A percentile compares a stretch with the other conserved stretches of the same genome.
Conservation (phyloP, 2,329 filamentous ascomycete genomes). For the Sclerotinia borealis region DNA sequence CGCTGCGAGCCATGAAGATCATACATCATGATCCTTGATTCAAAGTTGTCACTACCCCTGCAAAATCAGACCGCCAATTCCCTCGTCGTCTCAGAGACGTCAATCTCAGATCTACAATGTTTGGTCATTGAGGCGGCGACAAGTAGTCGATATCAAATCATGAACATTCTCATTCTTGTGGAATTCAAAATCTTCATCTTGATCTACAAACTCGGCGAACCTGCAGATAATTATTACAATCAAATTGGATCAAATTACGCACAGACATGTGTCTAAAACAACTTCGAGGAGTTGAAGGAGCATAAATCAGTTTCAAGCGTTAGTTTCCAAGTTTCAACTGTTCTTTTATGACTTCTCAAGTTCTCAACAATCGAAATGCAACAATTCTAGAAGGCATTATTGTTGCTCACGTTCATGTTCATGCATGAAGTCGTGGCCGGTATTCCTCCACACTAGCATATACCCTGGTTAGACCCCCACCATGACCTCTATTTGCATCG, state of each 20-base stretch:
- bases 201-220: background rate
- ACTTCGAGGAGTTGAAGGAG: constrained; percentile 28
- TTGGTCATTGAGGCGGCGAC: background rate
- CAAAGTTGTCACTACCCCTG: constrained; percentile 19
- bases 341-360: constrained; percentile 19
- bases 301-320: constrained; percentile 32
- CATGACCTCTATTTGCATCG: constrained; percentile 31
- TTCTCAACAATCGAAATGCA: constrained; percentile 16
- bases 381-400: constrained; percentile 21
- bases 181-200: background rate
- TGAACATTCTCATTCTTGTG: background rate
- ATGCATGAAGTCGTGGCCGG: constrained; percentile 34
- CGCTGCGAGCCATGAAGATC: constrained; percentile 34
- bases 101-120: constrained; percentile 12
- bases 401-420: constrained; percentile 29
- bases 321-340: constrained; percentile 30
- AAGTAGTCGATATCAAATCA: background rate
- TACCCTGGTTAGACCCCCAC: constrained; percentile 27
- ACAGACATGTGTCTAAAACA: constrained; percentile 32
- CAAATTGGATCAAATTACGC: constrained; percentile 25
- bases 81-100: constrained; percentile 18
- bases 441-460: constrained; percentile 26
- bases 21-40: constrained; percentile 13
- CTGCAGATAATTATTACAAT: constrained; percentile 11
- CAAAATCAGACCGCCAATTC: constrained; percentile 33